Percentiles rank a stretch among this genome's conserved stretches.
Evolutionary conservation across 345 rosid genomes (phyloP).

Genomic region (Hirschfeldia incana): DNA sequence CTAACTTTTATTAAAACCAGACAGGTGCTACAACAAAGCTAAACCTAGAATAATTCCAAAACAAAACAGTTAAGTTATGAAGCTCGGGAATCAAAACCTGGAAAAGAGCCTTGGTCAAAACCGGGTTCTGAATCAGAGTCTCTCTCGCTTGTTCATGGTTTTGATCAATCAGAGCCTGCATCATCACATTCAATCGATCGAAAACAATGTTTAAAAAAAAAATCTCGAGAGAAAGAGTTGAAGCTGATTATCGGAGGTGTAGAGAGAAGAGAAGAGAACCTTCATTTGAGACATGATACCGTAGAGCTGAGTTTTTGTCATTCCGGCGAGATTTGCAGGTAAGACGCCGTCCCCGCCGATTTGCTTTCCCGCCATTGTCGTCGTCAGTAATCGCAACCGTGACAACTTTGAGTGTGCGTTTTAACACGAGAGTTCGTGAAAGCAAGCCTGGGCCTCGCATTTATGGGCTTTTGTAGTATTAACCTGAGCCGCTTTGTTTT

Average conservation of each 20-base stretch:
- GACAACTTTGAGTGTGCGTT: neutral
- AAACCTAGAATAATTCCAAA: neutral
- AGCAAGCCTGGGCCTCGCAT: neutral
- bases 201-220: neutral
- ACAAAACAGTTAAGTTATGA: neutral
- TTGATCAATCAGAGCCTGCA: conserved; percentile 84
- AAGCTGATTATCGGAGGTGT: neutral
- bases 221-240: neutral
- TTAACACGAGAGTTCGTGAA: neutral
- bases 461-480: neutral
- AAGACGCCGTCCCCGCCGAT: conserved; percentile 65
- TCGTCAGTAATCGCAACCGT: conserved; percentile 1
- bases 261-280: conserved; percentile 35
- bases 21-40: neutral
- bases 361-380: conserved; percentile 72
- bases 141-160: conserved; percentile 86
- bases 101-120: conserved; percentile 86
- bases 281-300: conserved; percentile 96
- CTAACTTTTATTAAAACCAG: conserved; percentile 9
- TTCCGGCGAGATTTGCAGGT: conserved; percentile 73
- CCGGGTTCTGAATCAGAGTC: conserved; percentile 80
- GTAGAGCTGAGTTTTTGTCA: conserved; percentile 93
- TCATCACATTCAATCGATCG: neutral
- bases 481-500: neutral
- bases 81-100: conserved; percentile 55